phyloP scores from a whole-genome alignment of 805 yeast genomes.

The Lipomyces spencermartinsiae region DNA sequence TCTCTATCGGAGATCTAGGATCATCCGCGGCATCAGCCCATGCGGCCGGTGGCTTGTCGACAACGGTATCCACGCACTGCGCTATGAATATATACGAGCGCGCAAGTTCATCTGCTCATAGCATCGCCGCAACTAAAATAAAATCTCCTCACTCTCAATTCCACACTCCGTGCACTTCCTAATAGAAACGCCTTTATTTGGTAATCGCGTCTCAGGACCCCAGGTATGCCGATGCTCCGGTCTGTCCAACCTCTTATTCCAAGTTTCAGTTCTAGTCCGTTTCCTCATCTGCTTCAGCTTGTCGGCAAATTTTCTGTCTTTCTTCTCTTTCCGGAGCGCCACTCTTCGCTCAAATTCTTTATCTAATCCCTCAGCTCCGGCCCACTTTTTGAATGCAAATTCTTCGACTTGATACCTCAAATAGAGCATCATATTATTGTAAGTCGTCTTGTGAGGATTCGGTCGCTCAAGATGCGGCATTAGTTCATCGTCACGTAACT shows the following conservation, averaged over 20 bases:
- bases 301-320: constrained; percentile 79
- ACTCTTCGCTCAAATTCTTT: constrained; percentile 91
- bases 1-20: not conserved
- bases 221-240: constrained; percentile 77
- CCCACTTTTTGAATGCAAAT: constrained; percentile 94
- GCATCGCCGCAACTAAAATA: constrained; percentile 48
- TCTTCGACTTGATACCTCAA: constrained; percentile 92
- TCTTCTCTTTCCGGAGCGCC: constrained; percentile 67
- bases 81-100: not conserved
- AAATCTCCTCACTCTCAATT: constrained; percentile 78
- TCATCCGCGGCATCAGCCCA: not conserved
- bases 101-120: not conserved
- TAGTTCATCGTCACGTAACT: constrained; percentile 70
- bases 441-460: constrained; percentile 90
- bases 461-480: constrained; percentile 85
- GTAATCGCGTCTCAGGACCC: constrained; percentile 53
- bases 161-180: constrained; percentile 83
- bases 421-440: constrained; percentile 90
- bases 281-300: constrained; percentile 86
- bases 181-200: constrained; percentile 55
- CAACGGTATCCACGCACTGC: not conserved
- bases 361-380: constrained; percentile 84
- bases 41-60: not conserved
- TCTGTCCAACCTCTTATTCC: constrained; percentile 66
- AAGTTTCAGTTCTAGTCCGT: constrained; percentile 89